Conservation (phyloP, 2,329 filamentous ascomycete species). For the Fusarium scirpi region DNA sequence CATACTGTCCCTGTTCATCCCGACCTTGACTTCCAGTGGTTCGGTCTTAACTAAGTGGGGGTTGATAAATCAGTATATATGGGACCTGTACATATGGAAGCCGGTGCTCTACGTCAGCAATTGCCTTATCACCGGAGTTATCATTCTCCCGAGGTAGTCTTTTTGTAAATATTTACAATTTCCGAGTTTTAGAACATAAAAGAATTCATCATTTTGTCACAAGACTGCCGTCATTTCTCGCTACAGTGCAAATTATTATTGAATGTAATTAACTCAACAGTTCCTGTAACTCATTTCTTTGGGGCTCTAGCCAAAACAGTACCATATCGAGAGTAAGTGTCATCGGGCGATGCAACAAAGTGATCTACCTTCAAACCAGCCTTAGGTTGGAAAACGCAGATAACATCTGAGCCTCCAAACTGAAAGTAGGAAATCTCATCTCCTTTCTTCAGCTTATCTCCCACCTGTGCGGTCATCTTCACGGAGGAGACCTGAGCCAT, state of each 20-base stretch:
- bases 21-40: conserved; percentile 19
- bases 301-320: conserved; percentile 2
- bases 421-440: conserved; percentile 16
- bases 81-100: background rate
- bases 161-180: background rate
- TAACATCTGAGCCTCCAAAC: conserved; percentile 21
- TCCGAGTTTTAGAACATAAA: background rate
- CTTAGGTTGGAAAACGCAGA: conserved; percentile 13
- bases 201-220: background rate
- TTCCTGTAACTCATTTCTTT: background rate
- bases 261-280: background rate
- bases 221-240: accelerated
- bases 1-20: conserved; percentile 6
- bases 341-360: conserved; percentile 3
- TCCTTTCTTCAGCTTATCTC: conserved; percentile 6
- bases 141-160: background rate
- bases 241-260: accelerated
- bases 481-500: conserved; percentile 10
- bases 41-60: conserved; percentile 2
- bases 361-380: conserved; percentile 1
- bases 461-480: background rate
- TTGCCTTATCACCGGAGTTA: background rate
- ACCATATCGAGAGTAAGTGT: conserved; percentile 18
- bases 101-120: background rate
- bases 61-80: background rate